A percentile compares a stretch with the other conserved stretches of the same genome.
phyloP scores from a whole-genome alignment of 257 asterid species.

The Rhazya stricta region DNA sequence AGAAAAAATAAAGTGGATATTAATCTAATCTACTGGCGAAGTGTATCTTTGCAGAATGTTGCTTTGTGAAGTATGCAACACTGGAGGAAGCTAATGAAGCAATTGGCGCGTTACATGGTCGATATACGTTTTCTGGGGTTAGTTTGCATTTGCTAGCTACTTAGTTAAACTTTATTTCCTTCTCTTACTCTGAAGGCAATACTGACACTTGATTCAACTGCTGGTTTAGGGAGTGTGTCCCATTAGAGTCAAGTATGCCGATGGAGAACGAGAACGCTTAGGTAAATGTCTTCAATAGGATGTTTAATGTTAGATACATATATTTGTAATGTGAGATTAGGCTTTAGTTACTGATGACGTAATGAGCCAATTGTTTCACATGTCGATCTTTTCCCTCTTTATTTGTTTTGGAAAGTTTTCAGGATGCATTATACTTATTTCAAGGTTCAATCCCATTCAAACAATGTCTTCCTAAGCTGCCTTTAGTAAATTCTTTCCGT shows the following conservation, averaged over 20 bases:
- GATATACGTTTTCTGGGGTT: slow-evolving; percentile 74
- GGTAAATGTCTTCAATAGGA: slow-evolving; percentile 39
- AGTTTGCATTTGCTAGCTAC: slow-evolving; percentile 28
- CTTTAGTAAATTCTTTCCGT: not conserved
- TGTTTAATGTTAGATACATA: not conserved
- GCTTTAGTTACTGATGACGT: not conserved
- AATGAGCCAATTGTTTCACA: not conserved
- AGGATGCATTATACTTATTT: slow-evolving; percentile 2
- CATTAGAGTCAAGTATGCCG: slow-evolving; percentile 70
- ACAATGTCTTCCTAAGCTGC: not conserved
- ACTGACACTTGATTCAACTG: slow-evolving; percentile 15
- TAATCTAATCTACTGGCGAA: not conserved
- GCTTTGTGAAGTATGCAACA: slow-evolving; percentile 82
- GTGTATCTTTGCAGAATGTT: slow-evolving; percentile 43
- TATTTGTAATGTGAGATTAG: not conserved
- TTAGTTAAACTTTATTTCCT: not conserved
- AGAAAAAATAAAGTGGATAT: not conserved
- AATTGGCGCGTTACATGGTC: slow-evolving; percentile 50
- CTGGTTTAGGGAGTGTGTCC: slow-evolving; percentile 51
- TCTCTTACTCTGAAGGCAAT: slow-evolving; percentile 7
- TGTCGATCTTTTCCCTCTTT: not conserved
- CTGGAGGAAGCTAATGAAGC: slow-evolving; percentile 77
- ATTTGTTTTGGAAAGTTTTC: not conserved
- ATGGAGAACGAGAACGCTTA: slow-evolving; percentile 65
- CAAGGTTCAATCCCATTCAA: not conserved